Evolutionary conservation across 805 yeast genomes (phyloP).

Genomic region (Wickerhamiella hasegawae): DNA sequence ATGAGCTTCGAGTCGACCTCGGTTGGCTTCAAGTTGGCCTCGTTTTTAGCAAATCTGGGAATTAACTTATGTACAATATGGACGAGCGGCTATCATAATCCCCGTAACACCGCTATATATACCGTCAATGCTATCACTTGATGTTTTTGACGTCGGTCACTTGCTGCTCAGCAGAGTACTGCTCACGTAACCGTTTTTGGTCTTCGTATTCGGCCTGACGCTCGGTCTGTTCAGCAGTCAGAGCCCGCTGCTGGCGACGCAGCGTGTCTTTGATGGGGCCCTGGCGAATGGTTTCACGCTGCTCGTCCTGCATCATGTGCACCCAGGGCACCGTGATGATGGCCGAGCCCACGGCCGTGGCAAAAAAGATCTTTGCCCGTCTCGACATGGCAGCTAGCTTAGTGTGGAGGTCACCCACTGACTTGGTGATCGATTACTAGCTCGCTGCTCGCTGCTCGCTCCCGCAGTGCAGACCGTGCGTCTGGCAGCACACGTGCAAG

Average conservation of each 20-base stretch:
- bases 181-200: conserved; percentile 14
- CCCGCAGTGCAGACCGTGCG: too few relatives aligned
- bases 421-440: too few relatives aligned
- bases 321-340: conserved; percentile 52
- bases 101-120: too few relatives aligned
- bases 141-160: conserved; percentile 6
- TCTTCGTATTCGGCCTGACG: conserved; percentile 17
- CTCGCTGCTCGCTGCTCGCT: too few relatives aligned
- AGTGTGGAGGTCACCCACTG: too few relatives aligned
- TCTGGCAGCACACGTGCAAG: too few relatives aligned
- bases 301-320: conserved; percentile 53
- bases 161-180: conserved; percentile 11
- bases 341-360: conserved; percentile 37
- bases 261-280: conserved; percentile 79
- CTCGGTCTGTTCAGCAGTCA: conserved; percentile 24
- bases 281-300: conserved; percentile 54
- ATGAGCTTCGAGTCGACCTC: too few relatives aligned
- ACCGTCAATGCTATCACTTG: not conserved
- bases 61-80: too few relatives aligned
- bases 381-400: conserved; percentile 76
- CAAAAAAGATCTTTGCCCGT: conserved; percentile 63
- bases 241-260: conserved; percentile 29
- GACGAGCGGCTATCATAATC: too few relatives aligned
- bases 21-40: too few relatives aligned
- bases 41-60: too few relatives aligned